These are phyloP conservation scores for Chaetomium tenue DNA, from an alignment of 495 filamentous ascomycete species.

Conservation along the genomic window DNA sequence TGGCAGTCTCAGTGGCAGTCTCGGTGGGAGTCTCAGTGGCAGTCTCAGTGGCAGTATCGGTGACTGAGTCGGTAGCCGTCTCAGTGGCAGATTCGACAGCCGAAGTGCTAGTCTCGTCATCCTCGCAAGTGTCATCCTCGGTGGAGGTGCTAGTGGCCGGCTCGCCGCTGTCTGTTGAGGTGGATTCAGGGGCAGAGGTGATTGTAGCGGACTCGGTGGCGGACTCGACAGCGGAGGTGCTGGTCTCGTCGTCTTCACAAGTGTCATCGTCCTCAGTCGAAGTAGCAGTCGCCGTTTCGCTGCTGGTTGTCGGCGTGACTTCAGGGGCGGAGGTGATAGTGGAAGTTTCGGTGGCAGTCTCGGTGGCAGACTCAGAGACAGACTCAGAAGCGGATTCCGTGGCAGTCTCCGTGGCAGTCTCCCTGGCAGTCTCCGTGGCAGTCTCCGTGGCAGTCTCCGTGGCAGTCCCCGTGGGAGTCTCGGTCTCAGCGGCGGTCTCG, in stretches of 20 bases:
- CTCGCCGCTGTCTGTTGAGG: background rate
- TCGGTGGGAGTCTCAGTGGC: conserved; percentile 1
- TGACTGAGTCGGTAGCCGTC: background rate
- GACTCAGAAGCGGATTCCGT: background rate
- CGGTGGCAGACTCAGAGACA: background rate
- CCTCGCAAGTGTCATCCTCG: conserved; percentile 20
- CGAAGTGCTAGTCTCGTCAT: conserved; percentile 19
- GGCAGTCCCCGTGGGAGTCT: too few relatives aligned
- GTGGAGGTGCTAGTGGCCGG: background rate
- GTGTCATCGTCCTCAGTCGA: conserved; percentile 11
- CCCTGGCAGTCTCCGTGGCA: too few relatives aligned
- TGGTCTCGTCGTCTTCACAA: conserved; percentile 13
- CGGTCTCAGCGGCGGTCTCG: background rate
- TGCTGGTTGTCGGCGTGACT: background rate
- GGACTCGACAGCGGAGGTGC: conserved; percentile 11
- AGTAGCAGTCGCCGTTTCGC: conserved; percentile 7
- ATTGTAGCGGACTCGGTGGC: conserved; percentile 9
- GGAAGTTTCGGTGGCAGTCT: conserved; percentile 5
- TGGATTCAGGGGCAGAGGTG: background rate
- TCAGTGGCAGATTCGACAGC: conserved; percentile 1
- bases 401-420: too few relatives aligned
- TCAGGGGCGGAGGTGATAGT: background rate
- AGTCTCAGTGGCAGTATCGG: conserved; percentile 2
- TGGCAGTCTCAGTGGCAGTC: conserved; percentile 2
- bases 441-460: background rate